phyloP scores from a whole-genome alignment of 768 basidiomycete species.

The Boletus pseudo-olivaceus region DNA sequence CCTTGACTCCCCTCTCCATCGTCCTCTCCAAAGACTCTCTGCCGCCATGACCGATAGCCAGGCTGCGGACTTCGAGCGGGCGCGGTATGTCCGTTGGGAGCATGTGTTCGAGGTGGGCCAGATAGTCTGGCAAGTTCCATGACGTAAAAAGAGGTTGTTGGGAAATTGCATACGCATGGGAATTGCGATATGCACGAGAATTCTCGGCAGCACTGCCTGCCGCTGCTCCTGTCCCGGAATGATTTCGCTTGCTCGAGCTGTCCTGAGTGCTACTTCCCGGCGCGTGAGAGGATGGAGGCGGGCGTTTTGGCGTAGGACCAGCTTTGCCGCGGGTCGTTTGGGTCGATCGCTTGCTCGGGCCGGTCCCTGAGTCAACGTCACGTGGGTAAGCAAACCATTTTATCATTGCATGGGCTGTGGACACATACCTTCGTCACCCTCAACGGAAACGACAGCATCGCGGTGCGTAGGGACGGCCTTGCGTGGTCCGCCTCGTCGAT shows the following conservation, averaged over 20 bases:
- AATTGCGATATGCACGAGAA: slow-evolving; percentile 70
- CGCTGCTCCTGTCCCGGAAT: slow-evolving; percentile 34
- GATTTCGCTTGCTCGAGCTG: slow-evolving; percentile 48
- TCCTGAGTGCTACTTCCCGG: slow-evolving; percentile 39
- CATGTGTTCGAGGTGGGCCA: slow-evolving; percentile 80
- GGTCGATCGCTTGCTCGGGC: slow-evolving; percentile 34
- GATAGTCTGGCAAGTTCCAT: slow-evolving; percentile 93
- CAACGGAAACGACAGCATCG: slow-evolving; percentile 33
- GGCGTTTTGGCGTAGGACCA: slow-evolving; percentile 30
- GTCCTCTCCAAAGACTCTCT: slow-evolving; percentile 58
- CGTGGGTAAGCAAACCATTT: slow-evolving; percentile 30
- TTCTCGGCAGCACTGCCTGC: slow-evolving; percentile 42
- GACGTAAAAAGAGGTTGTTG: slow-evolving; percentile 78
- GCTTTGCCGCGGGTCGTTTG: slow-evolving; percentile 39
- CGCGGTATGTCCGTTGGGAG: slow-evolving; percentile 74
- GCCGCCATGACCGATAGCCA: slow-evolving; percentile 39
- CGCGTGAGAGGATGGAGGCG: slow-evolving; percentile 30
- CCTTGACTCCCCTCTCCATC: slow-evolving; percentile 75
- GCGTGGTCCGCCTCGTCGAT: slow-evolving; percentile 31
- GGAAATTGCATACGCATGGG: slow-evolving; percentile 75
- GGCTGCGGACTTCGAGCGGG: slow-evolving; percentile 66
- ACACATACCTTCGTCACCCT: slow-evolving; percentile 64
- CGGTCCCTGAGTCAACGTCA: slow-evolving; percentile 36
- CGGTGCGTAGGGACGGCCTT: slow-evolving; percentile 18
- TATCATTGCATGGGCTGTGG: slow-evolving; percentile 5